Percentiles rank a stretch among this genome's conserved stretches.
These are phyloP conservation scores for Orbilia ellipsospora DNA, from an alignment of 2,329 filamentous ascomycete species.

Conservation along the genomic window DNA sequence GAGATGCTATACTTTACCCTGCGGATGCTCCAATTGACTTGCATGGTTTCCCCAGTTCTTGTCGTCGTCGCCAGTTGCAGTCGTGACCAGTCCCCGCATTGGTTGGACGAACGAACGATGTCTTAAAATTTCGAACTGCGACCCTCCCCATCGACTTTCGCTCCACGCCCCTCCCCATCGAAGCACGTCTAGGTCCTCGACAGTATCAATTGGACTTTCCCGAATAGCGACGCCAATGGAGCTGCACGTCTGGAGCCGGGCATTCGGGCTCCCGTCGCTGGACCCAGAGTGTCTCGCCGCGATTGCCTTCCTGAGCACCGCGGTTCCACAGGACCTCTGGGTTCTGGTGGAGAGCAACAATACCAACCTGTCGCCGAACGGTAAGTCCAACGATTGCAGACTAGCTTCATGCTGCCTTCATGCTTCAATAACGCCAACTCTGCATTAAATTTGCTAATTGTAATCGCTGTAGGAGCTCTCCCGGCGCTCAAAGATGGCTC, in stretches of 20 bases:
- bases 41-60: too few relatives aligned
- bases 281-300: conserved; percentile 89
- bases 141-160: conserved; percentile 4
- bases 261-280: conserved; percentile 87
- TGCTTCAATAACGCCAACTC: conserved; percentile 61
- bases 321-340: conserved; percentile 72
- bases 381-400: conserved; percentile 65
- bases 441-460: conserved; percentile 10
- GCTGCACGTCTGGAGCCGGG: conserved; percentile 90
- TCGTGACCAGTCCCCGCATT: conserved; percentile 25
- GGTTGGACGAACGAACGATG: conserved; percentile 20
- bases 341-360: conserved; percentile 78
- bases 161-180: conserved; percentile 5
- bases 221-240: conserved; percentile 65
- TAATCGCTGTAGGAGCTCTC: conserved; percentile 66
- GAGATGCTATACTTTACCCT: conserved; percentile 28
- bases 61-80: not conserved
- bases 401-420: conserved; percentile 1
- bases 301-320: conserved; percentile 78
- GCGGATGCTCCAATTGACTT: conserved; percentile 1
- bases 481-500: conserved; percentile 68
- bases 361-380: conserved; percentile 75
- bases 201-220: conserved; percentile 7
- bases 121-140: conserved; percentile 31
- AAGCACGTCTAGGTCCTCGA: not conserved